Percentiles rank a stretch among this genome's conserved stretches.
Conservation (phyloP, 2,329 filamentous ascomycete genomes). For the Xylariaceae sp. region DNA sequence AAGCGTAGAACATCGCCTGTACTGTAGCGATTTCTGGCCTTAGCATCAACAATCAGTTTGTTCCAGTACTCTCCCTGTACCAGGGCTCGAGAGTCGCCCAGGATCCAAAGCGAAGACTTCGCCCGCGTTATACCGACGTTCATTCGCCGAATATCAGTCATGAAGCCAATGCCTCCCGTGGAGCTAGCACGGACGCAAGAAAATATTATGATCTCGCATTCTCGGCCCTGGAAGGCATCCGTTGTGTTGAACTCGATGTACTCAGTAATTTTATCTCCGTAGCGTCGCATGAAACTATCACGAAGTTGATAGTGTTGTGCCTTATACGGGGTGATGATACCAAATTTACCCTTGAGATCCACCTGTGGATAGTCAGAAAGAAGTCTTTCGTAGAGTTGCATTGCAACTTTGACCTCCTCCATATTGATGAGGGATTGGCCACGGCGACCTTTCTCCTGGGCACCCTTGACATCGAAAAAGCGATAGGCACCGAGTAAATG, state of each 20-base stretch:
- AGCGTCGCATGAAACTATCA: conserved; percentile 65
- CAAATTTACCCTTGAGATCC: conserved; percentile 78
- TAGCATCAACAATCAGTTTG: conserved; percentile 78
- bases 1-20: conserved; percentile 54
- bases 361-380: conserved; percentile 64
- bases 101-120: conserved; percentile 92
- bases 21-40: conserved; percentile 69
- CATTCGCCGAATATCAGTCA: conserved; percentile 97
- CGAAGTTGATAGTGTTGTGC: conserved; percentile 81
- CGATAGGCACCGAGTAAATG: conserved; percentile 83
- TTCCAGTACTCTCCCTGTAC: conserved; percentile 88
- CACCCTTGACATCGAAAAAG: conserved; percentile 93
- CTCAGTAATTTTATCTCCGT: conserved; percentile 69
- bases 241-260: conserved; percentile 97
- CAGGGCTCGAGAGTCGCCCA: conserved; percentile 85
- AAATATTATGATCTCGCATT: conserved; percentile 98
- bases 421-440: conserved; percentile 81
- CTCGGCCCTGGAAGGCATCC: conserved; percentile 93
- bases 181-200: conserved; percentile 92
- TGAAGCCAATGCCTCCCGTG: conserved; percentile 95
- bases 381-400: conserved; percentile 79
- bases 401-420: conserved; percentile 79
- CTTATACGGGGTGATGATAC: conserved; percentile 98
- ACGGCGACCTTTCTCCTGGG: conserved; percentile 73
- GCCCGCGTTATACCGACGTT: conserved; percentile 97